Base-by-base conservation (phyloP, 2,329 filamentous ascomycete genomes). In the Fusarium sarcochroum region DNA sequence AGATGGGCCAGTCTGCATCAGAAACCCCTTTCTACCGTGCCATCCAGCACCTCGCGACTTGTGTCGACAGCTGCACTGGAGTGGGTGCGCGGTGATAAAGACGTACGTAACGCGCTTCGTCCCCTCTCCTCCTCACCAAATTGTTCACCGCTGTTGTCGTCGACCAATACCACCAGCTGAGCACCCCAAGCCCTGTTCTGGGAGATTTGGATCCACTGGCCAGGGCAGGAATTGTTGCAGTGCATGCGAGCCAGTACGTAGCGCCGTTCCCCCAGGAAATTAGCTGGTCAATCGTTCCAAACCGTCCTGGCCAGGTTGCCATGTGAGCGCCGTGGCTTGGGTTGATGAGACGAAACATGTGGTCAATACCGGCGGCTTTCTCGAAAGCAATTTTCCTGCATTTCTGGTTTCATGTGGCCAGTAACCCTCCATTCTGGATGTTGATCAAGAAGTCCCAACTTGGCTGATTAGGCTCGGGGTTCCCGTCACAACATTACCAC, bases 111-210 rank as follows among this genome's bases (percentile, higher is more conserved):
- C 63, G 64, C 46, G 63, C 60, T 57, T 45, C 53, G 34, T 50
- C 47, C 57, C 61, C 53, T 52, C 60, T 34, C 47, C 23, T 57
- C 30, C 32, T 58, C 63, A 55, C 64, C 55, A 66, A 60, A 45
- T 38, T 30, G 56, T 69, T 73, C 70, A 71, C 69, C 71, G 68
- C 71, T 62, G 68, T 73, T 71, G 58, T 71, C 62, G 41, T 68
- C 58, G 37, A 53, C 59, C 63, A 62, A 60, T 66, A 51, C 55
- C 66, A 70, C 58, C 59, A 63, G 50, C 58, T 63, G 48, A 62
- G 61, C 55, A 67, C 53, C 60, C 58, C 62, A 58, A 64, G 65
- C 69, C 65, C 64, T 73, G 58, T 37, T 63, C 54, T 63, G 54
- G 61, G 69, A 73, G 62, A 73, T 73, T 73, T 62, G 64, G 68